Base-by-base conservation (phyloP, 176 grass and related monocot species). In the Miscanthus lutarioriparius region DNA sequence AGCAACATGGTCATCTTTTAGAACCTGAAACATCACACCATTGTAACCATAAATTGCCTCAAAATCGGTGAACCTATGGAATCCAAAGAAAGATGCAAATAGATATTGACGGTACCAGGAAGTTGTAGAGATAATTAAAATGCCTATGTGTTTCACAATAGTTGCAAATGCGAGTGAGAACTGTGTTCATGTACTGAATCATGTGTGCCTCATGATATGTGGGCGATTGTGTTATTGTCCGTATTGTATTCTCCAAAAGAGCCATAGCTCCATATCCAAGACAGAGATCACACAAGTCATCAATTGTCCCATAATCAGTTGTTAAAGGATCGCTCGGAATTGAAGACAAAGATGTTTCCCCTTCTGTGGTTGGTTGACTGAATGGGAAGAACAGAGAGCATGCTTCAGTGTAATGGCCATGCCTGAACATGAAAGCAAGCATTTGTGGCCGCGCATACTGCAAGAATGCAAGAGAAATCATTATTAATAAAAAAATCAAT, bases 121-220 rank as follows among this genome's bases (percentile, higher is more conserved):
- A 98, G 54, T 91, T 89, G 83, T 95, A 95, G 69, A 98, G 88
- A 84, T 95, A 98, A 87, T 98, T 98, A 89, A 95, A 98, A 93
- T 98, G 89, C 27, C 91, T 89, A 85, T 98, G 96, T 77, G 82
- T 93, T 93, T 98, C 96, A 74, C 96, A 98, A 75, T 95, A 98
- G 85, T 88, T 91, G 86, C 96, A 98, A 76, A 95, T 93, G 76
- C 96, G 88, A 44, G 84, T 84, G 64, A 98, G 92, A 78, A 94
- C 77, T 88, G 84, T 84, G 79, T 87, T 86, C 85, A 92, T 89
- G 78, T 95, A 92, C 80, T 95, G 91, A 64, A 71, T 87, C 86
- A 88, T 39, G 78, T 67, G 17, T 71, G 72, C 48, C 69, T 93
- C 96, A 80, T 95, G 84, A 87, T 90, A 91, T 30, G 63, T 36